phyloP scores from a whole-genome alignment of 495 filamentous ascomycete genomes.

The Aspergillus campestris region DNA sequence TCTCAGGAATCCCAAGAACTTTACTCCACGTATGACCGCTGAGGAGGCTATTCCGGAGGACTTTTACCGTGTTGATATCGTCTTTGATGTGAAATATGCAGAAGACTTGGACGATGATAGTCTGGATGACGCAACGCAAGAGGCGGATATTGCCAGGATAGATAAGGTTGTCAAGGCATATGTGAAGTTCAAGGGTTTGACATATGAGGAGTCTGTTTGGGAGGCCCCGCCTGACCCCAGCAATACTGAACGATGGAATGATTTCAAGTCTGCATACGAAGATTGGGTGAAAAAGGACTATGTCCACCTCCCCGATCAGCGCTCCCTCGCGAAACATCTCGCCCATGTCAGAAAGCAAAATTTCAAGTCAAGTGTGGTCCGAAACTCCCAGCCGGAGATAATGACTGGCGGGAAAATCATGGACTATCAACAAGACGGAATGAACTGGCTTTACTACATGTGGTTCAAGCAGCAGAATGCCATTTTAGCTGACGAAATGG shows the following conservation, averaged over 20 bases:
- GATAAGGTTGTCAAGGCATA: conserved; percentile 60
- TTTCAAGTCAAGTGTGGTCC: conserved; percentile 57
- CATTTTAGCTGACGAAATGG: conserved; percentile 99
- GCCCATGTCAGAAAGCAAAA: conserved; percentile 49
- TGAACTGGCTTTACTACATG: conserved; percentile 97
- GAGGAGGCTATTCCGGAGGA: conserved; percentile 80
- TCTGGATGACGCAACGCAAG: conserved; percentile 37
- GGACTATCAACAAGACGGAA: conserved; percentile 85
- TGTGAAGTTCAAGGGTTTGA: conserved; percentile 92
- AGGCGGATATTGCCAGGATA: conserved; percentile 59
- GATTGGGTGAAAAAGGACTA: conserved; percentile 74
- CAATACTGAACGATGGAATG: conserved; percentile 62
- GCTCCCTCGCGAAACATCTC: conserved; percentile 51
- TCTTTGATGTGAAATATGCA: conserved; percentile 68
- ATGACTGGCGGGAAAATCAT: conserved; percentile 77
- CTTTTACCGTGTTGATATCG: conserved; percentile 76
- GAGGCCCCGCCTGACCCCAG: conserved; percentile 66
- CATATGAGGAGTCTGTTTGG: conserved; percentile 88
- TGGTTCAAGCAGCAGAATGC: conserved; percentile 73
- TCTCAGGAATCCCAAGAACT: conserved; percentile 53
- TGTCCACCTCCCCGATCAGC: conserved; percentile 47
- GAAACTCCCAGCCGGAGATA: conserved; percentile 63
- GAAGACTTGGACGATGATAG: conserved; percentile 35
- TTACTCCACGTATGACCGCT: conserved; percentile 56
- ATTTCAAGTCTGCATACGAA: conserved; percentile 73